These are phyloP conservation scores for Asterochloris sp. DNA, from an alignment of 139 green algal genomes.

Conservation along the genomic window DNA sequence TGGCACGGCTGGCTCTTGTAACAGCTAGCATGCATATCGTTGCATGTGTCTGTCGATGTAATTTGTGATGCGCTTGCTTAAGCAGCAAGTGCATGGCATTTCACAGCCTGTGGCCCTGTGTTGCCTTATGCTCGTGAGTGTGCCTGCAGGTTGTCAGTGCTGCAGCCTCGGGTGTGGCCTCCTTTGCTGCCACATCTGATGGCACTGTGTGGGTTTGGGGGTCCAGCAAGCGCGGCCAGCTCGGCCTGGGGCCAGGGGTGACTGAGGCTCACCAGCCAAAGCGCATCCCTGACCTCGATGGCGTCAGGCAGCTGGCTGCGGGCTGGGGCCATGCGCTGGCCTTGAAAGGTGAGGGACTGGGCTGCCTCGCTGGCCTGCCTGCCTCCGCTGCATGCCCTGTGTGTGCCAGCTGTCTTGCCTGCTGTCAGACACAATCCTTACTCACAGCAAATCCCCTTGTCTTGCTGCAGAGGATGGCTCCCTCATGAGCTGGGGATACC, in stretches of 20 bases:
- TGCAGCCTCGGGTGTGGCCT: conserved; percentile 34
- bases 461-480: conserved; percentile 26
- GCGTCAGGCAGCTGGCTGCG: conserved; percentile 15
- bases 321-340: conserved; percentile 42
- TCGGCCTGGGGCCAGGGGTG: conserved; percentile 34
- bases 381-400: neutral
- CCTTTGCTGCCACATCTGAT: conserved; percentile 25
- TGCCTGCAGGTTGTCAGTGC: conserved; percentile 14
- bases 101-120: neutral
- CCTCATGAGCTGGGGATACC: conserved; percentile 35
- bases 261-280: neutral
- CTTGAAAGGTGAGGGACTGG: conserved; percentile 16
- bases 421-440: neutral
- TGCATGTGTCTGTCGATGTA: neutral
- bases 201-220: conserved; percentile 47
- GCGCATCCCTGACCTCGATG: conserved; percentile 19
- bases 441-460: neutral
- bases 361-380: neutral
- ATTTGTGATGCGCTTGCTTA: neutral
- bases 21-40: no score
- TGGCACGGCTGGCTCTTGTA: no score
- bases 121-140: neutral
- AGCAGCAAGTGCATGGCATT: neutral
- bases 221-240: conserved; percentile 38
- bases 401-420: neutral